Base-by-base conservation (phyloP, 2,329 filamentous ascomycete species). In the Fusarium chuoi region DNA sequence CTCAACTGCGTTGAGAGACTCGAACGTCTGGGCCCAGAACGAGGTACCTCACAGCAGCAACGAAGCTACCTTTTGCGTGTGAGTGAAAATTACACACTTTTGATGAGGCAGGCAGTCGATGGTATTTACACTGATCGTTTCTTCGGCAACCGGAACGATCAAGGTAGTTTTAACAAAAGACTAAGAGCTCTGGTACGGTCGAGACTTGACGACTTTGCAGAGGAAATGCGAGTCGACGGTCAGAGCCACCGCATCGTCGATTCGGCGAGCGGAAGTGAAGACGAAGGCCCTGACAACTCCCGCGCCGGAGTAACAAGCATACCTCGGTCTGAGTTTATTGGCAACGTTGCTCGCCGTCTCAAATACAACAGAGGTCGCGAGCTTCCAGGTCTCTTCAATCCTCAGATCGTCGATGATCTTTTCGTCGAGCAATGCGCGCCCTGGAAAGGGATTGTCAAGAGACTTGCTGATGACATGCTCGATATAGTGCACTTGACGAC, bases 331-430 rank as follows among this genome's bases (percentile, higher is more conserved):
- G 63, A 70, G 2, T 80, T 76, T 9, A 55, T 80, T 10, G 7
- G 68, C 6, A 68, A 79, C 1, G 73, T 81, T 22, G 63, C 69
- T 6, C 15, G 35, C 1, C 46, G 77, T 11, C 78, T 82, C 59
- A 30, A 61, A 10, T 71, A 71, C 2, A 75, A 48, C 42, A 72
- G 78, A n/a, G 80, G 79, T 5, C 81, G 86, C 10, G 91, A 93
- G 75, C 80, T 93, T 0, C 88, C 89, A 0, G 89, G 90, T 0
- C 89, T 84, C 0, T 92, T 90, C 78, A 91, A 91, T 67, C 87
- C 90, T 0, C 77, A 89, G 60, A 81, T 92, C 15, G 84, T 93
- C 1, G 82, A 83, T 0, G 87, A 91, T 28, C 78, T 93, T 0
- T 93, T 93, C 76, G 81, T 81, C 26, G 85, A 91, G 51, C 90